Evolutionary conservation across 306 rosid genomes (phyloP).

Genomic region (Betula pendula): DNA sequence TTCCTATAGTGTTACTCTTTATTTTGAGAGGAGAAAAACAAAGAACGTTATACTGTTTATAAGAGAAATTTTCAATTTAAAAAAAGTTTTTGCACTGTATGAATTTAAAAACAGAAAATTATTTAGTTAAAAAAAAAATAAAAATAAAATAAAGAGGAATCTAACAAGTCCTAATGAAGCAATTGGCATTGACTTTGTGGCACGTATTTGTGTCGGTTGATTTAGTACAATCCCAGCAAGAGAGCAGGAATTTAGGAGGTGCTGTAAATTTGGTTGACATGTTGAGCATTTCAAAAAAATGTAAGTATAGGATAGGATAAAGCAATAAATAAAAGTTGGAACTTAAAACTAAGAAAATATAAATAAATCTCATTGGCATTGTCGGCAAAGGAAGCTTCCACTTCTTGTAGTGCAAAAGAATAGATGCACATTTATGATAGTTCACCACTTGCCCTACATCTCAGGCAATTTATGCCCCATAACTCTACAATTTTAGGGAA

Average conservation of each 20-base stretch:
- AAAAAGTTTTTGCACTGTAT: no score
- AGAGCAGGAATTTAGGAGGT: constrained; percentile 25
- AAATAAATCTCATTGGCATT: constrained; percentile 9
- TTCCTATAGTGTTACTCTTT: no score
- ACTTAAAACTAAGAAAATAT: constrained; percentile 4
- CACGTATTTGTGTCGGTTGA: constrained; percentile 7
- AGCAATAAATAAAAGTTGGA: background rate
- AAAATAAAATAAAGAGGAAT: background rate
- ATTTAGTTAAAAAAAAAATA: background rate
- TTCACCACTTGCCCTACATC: background rate
- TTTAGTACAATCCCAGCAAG: constrained; percentile 21
- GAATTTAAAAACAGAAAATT: background rate
- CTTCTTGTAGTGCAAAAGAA: constrained; percentile 21
- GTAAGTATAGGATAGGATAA: background rate
- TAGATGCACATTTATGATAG: constrained; percentile 33
- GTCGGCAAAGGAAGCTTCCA: constrained; percentile 61
- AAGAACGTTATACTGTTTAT: no score
- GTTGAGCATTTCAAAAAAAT: constrained; percentile 32
- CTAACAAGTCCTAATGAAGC: no score
- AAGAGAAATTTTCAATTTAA: no score
- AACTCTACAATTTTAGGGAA: no score
- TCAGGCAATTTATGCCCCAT: constrained; percentile 34
- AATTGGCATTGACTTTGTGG: constrained; percentile 25
- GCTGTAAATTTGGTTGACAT: constrained; percentile 27
- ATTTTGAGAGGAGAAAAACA: no score